phyloP scores from a whole-genome alignment of 306 rosid species.

The Castanospermum australe region DNA sequence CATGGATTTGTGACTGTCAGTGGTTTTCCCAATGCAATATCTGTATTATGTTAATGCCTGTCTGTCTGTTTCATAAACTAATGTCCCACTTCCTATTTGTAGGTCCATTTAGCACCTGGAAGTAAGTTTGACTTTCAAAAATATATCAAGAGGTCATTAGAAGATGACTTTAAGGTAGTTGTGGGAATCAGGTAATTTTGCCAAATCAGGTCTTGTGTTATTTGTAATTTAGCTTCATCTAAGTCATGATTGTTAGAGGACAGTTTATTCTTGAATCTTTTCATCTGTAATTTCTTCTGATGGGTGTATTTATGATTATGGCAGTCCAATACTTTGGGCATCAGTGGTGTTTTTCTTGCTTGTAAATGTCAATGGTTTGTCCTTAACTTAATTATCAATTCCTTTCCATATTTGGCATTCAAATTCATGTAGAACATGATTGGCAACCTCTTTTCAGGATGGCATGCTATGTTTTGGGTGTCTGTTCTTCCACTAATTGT shows the following conservation, averaged over 20 bases:
- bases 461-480: conserved; percentile 66
- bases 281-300: conserved; percentile 25
- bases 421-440: neutral
- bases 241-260: neutral
- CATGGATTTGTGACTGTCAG: conserved; percentile 90
- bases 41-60: neutral
- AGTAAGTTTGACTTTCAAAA: conserved; percentile 95
- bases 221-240: neutral
- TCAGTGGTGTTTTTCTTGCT: conserved; percentile 84
- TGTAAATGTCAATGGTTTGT: conserved; percentile 83
- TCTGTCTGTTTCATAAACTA: neutral
- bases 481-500: conserved; percentile 78
- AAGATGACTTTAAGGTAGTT: conserved; percentile 97
- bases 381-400: neutral
- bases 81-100: neutral
- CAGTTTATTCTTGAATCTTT: neutral
- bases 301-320: conserved; percentile 30
- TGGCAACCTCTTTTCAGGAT: conserved; percentile 56
- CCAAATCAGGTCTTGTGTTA: neutral
- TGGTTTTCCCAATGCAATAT: conserved; percentile 8
- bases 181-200: conserved; percentile 87
- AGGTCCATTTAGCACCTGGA: conserved; percentile 97
- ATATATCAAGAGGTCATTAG: conserved; percentile 88
- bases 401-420: neutral
- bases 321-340: conserved; percentile 89